Conservation (phyloP, 768 basidiomycete genomes). For the Tricholoma saponaceum region DNA sequence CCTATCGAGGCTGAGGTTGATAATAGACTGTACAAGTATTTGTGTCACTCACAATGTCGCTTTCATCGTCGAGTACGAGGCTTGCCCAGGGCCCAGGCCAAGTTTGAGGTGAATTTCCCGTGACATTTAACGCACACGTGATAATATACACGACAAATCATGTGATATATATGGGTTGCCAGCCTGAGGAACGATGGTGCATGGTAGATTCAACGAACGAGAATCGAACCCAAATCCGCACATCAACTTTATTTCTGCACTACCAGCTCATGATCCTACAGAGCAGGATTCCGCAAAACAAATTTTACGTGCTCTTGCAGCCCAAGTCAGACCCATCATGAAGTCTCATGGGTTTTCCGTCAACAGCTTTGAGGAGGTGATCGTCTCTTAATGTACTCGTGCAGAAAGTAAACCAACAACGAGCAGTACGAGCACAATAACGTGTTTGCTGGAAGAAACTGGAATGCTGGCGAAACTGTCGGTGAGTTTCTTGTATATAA, state of each 20-base stretch:
- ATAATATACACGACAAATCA: no score
- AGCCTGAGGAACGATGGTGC: constrained; percentile 75
- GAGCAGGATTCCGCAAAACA: constrained; percentile 64
- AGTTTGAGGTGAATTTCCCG: no score
- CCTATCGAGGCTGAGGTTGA: no score
- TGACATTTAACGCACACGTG: no score
- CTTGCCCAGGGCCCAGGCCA: no score
- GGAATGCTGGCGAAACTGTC: constrained; percentile 79
- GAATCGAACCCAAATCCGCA: constrained; percentile 72
- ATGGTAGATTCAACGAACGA: constrained; percentile 63
- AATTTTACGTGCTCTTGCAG: constrained; percentile 73
- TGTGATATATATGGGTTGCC: no score
- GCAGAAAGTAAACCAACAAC: background rate
- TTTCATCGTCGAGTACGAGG: no score
- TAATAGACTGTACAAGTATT: no score
- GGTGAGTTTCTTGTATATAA: constrained; percentile 35
- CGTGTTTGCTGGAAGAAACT: constrained; percentile 81
- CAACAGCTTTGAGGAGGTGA: constrained; percentile 81
- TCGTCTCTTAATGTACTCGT: background rate
- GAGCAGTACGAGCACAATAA: constrained; percentile 70
- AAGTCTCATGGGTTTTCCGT: constrained; percentile 70
- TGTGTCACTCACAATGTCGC: no score
- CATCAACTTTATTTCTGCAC: constrained; percentile 70
- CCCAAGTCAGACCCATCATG: constrained; percentile 83
- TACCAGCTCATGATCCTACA: constrained; percentile 37